Evolutionary conservation across 495 filamentous ascomycete genomes (phyloP).

Genomic region (Annulohypoxylon stygium): DNA sequence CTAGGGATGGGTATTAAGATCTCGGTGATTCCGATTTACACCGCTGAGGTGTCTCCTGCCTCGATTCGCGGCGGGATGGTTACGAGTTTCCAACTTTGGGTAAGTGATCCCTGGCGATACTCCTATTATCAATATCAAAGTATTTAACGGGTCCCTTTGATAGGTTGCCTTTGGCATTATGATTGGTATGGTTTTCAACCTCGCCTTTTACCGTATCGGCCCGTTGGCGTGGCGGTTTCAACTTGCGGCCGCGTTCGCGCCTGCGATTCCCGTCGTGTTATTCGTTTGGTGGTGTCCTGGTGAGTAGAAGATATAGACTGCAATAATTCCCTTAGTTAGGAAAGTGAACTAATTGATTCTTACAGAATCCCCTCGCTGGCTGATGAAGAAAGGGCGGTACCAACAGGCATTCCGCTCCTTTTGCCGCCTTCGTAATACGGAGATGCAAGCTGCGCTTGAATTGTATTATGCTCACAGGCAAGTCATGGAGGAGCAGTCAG

Average conservation of each 20-base stretch:
- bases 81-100: slow-evolving; percentile 72
- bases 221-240: slow-evolving; percentile 38
- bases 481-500: slow-evolving; percentile 62
- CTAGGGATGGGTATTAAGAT: slow-evolving; percentile 71
- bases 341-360: slow-evolving; percentile 48
- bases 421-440: slow-evolving; percentile 68
- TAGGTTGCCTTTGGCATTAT: slow-evolving; percentile 46
- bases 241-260: slow-evolving; percentile 38
- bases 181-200: slow-evolving; percentile 57
- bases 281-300: slow-evolving; percentile 40
- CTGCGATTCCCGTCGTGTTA: slow-evolving; percentile 35
- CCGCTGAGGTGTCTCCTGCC: slow-evolving; percentile 69
- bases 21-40: slow-evolving; percentile 69
- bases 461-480: slow-evolving; percentile 69
- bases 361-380: slow-evolving; percentile 73
- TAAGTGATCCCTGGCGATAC: slow-evolving; percentile 25
- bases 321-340: slow-evolving; percentile 56
- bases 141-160: slow-evolving; percentile 51
- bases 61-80: slow-evolving; percentile 71
- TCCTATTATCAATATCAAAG: slow-evolving; percentile 55
- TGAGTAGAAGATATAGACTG: slow-evolving; percentile 15
- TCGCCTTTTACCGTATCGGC: slow-evolving; percentile 54
- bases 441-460: slow-evolving; percentile 71
- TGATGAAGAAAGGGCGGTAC: slow-evolving; percentile 68
- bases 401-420: slow-evolving; percentile 67